Conservation (phyloP, 1,284 basidiomycete genomes). For the Cutaneotrichosporon curvatum region DNA sequence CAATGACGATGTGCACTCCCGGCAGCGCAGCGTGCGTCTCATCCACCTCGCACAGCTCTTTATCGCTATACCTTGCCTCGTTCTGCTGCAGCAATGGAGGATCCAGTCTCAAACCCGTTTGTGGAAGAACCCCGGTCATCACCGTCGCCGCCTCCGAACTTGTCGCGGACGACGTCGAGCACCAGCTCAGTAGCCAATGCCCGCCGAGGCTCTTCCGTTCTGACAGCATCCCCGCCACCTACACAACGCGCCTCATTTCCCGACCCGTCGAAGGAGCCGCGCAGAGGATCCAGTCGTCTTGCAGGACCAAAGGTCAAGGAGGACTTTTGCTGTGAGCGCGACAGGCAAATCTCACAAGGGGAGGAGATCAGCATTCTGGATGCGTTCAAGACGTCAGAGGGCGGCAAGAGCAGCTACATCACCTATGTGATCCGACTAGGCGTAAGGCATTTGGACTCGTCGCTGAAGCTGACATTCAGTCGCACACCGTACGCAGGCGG, state of each 20-base stretch:
- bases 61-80: neutral
- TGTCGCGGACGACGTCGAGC: constrained; percentile 14
- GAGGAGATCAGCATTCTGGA: constrained; percentile 61
- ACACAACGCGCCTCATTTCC: constrained; percentile 44
- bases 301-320: constrained; percentile 39
- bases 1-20: neutral
- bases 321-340: constrained; percentile 43
- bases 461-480: constrained; percentile 48
- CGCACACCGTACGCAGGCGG: constrained; percentile 74
- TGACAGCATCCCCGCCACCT: constrained; percentile 38
- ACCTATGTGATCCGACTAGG: constrained; percentile 88
- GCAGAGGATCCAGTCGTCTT: constrained; percentile 25
- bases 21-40: neutral
- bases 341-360: constrained; percentile 38
- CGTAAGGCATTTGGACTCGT: constrained; percentile 53
- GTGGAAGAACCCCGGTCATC: constrained; percentile 9
- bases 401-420: constrained; percentile 81
- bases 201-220: neutral
- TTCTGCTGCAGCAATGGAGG: constrained; percentile 9
- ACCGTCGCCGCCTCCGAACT: constrained; percentile 1
- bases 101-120: constrained; percentile 18
- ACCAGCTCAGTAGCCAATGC: constrained; percentile 2
- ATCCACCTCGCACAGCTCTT: neutral
- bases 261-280: constrained; percentile 35
- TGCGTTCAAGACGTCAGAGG: constrained; percentile 87